Conservation (phyloP, 78 protist species). For the Diacronema lutheri region DNA sequence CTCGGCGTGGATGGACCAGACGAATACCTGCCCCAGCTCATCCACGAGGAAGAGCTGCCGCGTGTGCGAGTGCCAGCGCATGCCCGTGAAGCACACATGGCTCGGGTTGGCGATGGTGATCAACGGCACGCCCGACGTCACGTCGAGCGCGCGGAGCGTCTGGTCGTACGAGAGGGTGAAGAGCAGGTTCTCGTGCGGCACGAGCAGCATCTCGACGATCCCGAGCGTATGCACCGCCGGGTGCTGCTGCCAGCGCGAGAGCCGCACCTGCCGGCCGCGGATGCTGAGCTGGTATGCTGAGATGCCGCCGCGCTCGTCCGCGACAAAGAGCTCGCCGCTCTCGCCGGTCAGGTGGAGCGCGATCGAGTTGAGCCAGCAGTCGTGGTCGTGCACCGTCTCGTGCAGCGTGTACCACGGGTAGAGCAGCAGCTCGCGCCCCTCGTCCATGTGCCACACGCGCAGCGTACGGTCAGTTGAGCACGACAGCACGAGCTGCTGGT, state of each 20-base stretch:
- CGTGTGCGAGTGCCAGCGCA: not conserved
- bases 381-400: not conserved
- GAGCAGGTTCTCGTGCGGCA: not conserved
- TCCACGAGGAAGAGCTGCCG: not conserved
- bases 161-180: not conserved
- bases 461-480: not conserved
- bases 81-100: not conserved
- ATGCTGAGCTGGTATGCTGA: not conserved
- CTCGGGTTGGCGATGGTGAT: not conserved
- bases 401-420: conserved; percentile 4
- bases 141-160: not conserved
- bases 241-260: not conserved
- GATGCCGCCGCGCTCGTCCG: not conserved
- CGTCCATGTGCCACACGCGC: not conserved
- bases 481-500: not conserved
- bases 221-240: not conserved
- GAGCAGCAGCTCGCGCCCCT: conserved; percentile 1
- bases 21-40: not conserved
- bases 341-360: not conserved
- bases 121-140: not conserved
- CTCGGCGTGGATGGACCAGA: not conserved
- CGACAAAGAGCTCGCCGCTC: not conserved
- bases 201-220: not conserved
- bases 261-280: not conserved
- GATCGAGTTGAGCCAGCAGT: not conserved